A percentile compares a stretch with the other conserved stretches of the same genome.
These are phyloP conservation scores for Sugiyamaella lignohabitans DNA, from an alignment of 805 yeast genomes.

Conservation along the genomic window DNA sequence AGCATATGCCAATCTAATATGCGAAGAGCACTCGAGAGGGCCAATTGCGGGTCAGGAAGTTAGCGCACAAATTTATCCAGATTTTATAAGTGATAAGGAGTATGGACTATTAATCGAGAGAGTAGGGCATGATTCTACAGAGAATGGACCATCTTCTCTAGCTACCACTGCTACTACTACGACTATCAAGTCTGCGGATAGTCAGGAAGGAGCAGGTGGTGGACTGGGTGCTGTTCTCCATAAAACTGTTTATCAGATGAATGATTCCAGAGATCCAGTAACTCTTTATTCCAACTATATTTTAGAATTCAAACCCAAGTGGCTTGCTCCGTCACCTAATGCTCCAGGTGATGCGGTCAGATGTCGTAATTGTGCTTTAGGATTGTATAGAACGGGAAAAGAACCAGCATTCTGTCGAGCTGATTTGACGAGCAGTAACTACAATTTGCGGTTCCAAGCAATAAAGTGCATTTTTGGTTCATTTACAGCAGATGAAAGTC, in stretches of 20 bases:
- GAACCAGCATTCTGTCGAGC: slow-evolving; percentile 43
- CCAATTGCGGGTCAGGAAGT: no score
- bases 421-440: slow-evolving; percentile 34
- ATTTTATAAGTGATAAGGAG: slow-evolving; percentile 1
- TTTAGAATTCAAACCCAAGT: slow-evolving; percentile 55
- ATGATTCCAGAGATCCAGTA: neutral
- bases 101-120: slow-evolving; percentile 11
- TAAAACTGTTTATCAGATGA: no score
- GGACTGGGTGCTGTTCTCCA: neutral
- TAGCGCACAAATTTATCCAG: neutral
- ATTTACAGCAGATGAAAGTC: neutral
- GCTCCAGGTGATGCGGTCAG: slow-evolving; percentile 34
- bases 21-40: neutral
- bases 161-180: neutral
- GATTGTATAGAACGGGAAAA: slow-evolving; percentile 30
- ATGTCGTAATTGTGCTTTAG: slow-evolving; percentile 56
- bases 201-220: neutral
- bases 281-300: neutral
- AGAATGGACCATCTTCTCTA: neutral
- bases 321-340: slow-evolving; percentile 44
- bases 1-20: neutral
- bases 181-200: neutral
- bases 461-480: neutral
- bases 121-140: slow-evolving; percentile 1
- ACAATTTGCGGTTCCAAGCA: slow-evolving; percentile 19